Percentiles rank a stretch among this genome's conserved stretches.
These are phyloP conservation scores for Russula vinacea DNA, from an alignment of 768 basidiomycete species.

Conservation along the genomic window DNA sequence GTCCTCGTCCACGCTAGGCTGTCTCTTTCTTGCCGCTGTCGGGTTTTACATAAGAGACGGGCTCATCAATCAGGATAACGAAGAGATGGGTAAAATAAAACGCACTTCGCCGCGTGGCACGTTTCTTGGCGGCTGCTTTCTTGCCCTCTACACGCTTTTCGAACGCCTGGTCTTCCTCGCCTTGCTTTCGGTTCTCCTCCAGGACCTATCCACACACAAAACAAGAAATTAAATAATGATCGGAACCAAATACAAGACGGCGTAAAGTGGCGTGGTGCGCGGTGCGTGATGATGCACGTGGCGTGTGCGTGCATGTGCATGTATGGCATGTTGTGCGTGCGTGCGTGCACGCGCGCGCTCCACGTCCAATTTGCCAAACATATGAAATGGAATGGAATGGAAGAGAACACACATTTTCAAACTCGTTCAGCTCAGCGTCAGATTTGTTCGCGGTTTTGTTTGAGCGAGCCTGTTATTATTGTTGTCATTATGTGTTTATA, in stretches of 20 bases:
- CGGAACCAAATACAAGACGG: slow-evolving; percentile 9
- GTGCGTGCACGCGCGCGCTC: not conserved
- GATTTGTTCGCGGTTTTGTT: slow-evolving; percentile 93
- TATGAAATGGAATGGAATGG: not conserved
- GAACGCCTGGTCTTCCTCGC: slow-evolving; percentile 86
- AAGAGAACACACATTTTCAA: slow-evolving; percentile 62
- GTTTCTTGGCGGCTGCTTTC: slow-evolving; percentile 75
- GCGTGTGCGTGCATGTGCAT: not conserved
- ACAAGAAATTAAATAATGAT: not conserved
- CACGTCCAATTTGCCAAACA: not conserved
- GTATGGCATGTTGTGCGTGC: too few relatives aligned
- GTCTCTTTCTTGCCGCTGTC: slow-evolving; percentile 19
- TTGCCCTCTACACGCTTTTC: slow-evolving; percentile 83
- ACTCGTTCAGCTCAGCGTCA: slow-evolving; percentile 91
- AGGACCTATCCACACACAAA: slow-evolving; percentile 58
- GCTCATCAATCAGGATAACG: not conserved
- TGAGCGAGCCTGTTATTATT: slow-evolving; percentile 57
- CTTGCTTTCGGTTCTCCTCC: slow-evolving; percentile 76
- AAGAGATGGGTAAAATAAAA: not conserved
- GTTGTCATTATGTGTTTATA: not conserved
- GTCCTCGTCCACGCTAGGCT: slow-evolving; percentile 17
- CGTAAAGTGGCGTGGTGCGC: not conserved
- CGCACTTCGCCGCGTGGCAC: slow-evolving; percentile 50
- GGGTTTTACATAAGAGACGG: too few relatives aligned
- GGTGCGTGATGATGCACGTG: not conserved